phyloP scores from a whole-genome alignment of 176 grass and related monocot species.

The Avena eriantha region DNA sequence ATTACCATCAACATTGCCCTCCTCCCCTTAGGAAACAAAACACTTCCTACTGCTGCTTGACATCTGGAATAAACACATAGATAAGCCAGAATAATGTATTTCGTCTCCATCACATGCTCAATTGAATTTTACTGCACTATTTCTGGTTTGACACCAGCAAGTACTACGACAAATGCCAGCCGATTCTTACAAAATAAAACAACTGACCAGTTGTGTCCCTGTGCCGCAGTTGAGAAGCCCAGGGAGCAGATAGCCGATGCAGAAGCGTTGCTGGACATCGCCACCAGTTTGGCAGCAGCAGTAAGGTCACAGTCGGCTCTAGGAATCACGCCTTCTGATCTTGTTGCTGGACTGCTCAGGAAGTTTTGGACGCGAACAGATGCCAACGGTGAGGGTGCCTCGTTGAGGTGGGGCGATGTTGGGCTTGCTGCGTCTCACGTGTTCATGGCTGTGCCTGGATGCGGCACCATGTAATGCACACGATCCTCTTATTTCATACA shows the following conservation, averaged over 20 bases:
- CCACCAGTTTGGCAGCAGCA: slow-evolving; percentile 64
- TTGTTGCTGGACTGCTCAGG: slow-evolving; percentile 62
- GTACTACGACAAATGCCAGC: neutral
- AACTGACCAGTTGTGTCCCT: neutral
- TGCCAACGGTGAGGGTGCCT: slow-evolving; percentile 33
- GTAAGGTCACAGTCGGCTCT: slow-evolving; percentile 70
- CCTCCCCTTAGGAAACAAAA: neutral
- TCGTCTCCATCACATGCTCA: neutral
- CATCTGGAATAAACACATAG: neutral
- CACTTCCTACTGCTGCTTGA: neutral
- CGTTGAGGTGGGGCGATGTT: slow-evolving; percentile 55
- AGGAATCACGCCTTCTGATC: slow-evolving; percentile 73
- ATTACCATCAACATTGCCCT: too few species aligned
- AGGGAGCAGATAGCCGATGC: slow-evolving; percentile 92
- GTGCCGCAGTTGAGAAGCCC: slow-evolving; percentile 73
- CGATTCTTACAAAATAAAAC: neutral
- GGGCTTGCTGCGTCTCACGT: slow-evolving; percentile 56
- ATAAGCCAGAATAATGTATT: neutral
- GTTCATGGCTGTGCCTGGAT: slow-evolving; percentile 72
- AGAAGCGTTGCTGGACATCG: slow-evolving; percentile 78
- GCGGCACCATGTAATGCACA: slow-evolving; percentile 69
- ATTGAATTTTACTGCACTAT: neutral
- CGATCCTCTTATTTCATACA: neutral
- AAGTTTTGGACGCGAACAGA: slow-evolving; percentile 56
- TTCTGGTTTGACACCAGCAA: neutral